Conservation (phyloP, 345 rosid species). For the Cochlearia excelsa region DNA sequence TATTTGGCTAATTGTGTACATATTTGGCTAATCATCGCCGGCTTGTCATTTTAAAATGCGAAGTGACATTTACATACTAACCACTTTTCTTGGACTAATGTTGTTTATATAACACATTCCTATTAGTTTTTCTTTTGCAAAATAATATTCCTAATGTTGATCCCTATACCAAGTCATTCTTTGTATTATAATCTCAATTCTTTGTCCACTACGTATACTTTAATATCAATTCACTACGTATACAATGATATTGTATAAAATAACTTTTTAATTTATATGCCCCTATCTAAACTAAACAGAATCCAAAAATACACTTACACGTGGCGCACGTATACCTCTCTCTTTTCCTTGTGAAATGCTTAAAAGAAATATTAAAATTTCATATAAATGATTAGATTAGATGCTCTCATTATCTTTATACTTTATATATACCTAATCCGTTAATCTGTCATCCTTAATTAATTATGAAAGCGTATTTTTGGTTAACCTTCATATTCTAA, state of each 20-base stretch:
- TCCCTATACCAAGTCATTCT: conserved; percentile 20
- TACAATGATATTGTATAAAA: too few species aligned
- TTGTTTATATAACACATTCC: conserved; percentile 3
- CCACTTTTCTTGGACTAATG: conserved; percentile 29
- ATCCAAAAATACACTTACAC: conserved; percentile 21
- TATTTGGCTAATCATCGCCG: not conserved
- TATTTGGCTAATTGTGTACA: too few species aligned
- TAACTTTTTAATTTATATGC: too few species aligned
- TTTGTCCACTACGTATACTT: conserved; percentile 11
- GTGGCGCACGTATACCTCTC: conserved; percentile 15
- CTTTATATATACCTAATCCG: conserved; percentile 11
- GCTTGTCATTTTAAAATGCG: conserved; percentile 4
- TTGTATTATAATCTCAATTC: conserved; percentile 18
- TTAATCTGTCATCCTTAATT: conserved; percentile 18
- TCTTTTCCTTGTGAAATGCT: conserved; percentile 12
- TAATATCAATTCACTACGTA: not conserved
- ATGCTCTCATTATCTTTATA: conserved; percentile 20
- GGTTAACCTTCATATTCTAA: conserved; percentile 20
- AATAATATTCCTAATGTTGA: not conserved
- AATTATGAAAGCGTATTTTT: conserved; percentile 21
- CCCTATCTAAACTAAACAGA: too few species aligned
- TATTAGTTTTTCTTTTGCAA: too few species aligned
- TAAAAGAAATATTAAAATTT: conserved; percentile 11
- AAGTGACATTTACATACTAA: conserved; percentile 29
- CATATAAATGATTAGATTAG: conserved; percentile 22